These are phyloP conservation scores for Pichia paraexigua DNA, from an alignment of 805 yeast genomes.

Conservation along the genomic window DNA sequence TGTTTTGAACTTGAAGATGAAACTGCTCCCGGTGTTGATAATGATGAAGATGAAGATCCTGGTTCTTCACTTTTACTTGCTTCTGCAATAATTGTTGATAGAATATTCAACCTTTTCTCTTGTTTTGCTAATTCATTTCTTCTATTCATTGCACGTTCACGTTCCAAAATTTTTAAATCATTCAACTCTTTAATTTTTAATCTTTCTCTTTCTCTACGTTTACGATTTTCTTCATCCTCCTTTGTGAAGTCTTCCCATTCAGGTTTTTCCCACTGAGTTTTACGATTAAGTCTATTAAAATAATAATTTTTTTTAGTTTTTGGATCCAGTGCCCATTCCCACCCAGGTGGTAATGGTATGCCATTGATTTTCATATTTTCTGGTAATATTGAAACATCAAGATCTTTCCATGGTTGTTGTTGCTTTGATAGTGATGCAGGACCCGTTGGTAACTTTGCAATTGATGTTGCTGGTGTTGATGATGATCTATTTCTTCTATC, in stretches of 20 bases:
- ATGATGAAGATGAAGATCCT: not conserved
- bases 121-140: constrained; percentile 20
- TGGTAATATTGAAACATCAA: constrained; percentile 13
- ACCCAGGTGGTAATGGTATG: constrained; percentile 47
- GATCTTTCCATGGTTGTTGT: constrained; percentile 15
- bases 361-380: constrained; percentile 22
- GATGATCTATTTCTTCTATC: constrained; percentile 19
- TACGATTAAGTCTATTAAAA: constrained; percentile 40
- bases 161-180: constrained; percentile 24
- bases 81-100: constrained; percentile 23
- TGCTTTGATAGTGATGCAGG: constrained; percentile 6
- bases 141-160: constrained; percentile 29
- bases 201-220: constrained; percentile 13
- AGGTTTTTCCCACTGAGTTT: constrained; percentile 59
- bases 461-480: constrained; percentile 1
- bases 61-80: constrained; percentile 11
- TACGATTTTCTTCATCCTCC: constrained; percentile 7
- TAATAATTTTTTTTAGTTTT: constrained; percentile 41
- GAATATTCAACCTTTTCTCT: constrained; percentile 18
- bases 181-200: constrained; percentile 26
- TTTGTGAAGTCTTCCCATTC: constrained; percentile 6
- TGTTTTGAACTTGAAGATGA: not conserved
- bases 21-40: constrained; percentile 1
- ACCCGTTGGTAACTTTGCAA: constrained; percentile 7
- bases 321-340: constrained; percentile 52